A percentile compares a stretch with the other conserved stretches of the same genome.
Evolutionary conservation across 2,329 filamentous ascomycete genomes (phyloP).

Genomic region (Coccinonectria pachysandricola): DNA sequence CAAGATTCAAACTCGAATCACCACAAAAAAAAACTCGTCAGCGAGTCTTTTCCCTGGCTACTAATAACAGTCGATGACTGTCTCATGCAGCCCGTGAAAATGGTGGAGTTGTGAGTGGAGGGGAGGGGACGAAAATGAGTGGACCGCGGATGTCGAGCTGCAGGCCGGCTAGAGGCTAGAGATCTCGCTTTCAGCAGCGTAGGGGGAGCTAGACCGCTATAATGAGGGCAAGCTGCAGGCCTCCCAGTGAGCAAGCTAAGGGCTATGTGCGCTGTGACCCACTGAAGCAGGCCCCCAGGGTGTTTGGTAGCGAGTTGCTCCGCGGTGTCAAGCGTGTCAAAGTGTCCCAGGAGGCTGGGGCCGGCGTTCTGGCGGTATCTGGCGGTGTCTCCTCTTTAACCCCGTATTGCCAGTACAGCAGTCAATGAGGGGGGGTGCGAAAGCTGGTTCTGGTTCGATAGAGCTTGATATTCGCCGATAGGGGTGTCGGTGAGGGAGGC

Average conservation of each 20-base stretch:
- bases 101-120: neutral
- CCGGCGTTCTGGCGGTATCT: neutral
- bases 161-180: too few species aligned
- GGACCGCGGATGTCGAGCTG: too few species aligned
- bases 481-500: neutral
- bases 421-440: too few species aligned
- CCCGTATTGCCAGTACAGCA: too few species aligned
- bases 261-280: neutral
- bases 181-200: neutral
- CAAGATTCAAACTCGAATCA: too few species aligned
- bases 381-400: neutral
- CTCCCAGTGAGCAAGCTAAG: neutral
- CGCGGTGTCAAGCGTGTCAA: too few species aligned
- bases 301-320: too few species aligned
- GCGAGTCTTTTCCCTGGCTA: too few species aligned
- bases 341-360: neutral
- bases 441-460: neutral
- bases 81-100: neutral
- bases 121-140: neutral
- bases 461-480: neutral
- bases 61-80: too few species aligned
- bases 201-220: neutral
- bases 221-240: neutral
- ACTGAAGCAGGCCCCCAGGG: too few species aligned
- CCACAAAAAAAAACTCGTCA: too few species aligned